Base-by-base conservation (phyloP, 2,329 filamentous ascomycete genomes). In the Coniochaeta sp. region DNA sequence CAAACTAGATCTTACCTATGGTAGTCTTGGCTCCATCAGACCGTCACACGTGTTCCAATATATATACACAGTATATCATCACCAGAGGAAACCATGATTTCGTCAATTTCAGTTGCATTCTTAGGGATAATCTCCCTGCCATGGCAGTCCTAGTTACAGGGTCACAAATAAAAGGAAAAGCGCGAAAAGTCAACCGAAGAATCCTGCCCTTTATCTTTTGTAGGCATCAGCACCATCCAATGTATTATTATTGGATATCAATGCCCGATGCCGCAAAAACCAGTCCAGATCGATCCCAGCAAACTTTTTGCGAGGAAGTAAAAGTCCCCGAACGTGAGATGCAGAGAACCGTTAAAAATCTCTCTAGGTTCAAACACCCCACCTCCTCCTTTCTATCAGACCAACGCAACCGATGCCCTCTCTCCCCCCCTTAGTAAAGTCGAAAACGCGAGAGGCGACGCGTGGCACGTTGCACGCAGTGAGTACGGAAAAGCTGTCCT, bases 101-200 rank as follows among this genome's bases (percentile, higher is more conserved):
- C 31, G 59, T 69, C 67, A 66, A 66, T 68, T 67, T 69, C 68
- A 64, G 59, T 66, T 59, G 63, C 66, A 68, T 69, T 67, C 68
- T 61, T 17, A 58, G 56, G 38, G 58, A 62, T 66, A 67, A 63
- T 62, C 61, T 66, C 61, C 64, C 61, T 63, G n/a, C 31, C 16
- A 47, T 47, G 34, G 28, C 34, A 57, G 63, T 60, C 63, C 66
- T 67, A 67, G 63, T 61, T 67, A 68, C 66, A 68, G 59, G n/a
- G 64, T 63, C 64, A 67, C 63, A 52, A 52, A 26, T 61, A 60
- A 59, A 63, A 60, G 54, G 59, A 66, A 64, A 61, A 55, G 60
- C 62, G 62, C 26, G 47, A 52, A 47, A 52, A 52, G 47, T 28
- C 47, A 52, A 52, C 47, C 59, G 33, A 58, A 62, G 64, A 65